phyloP scores from a whole-genome alignment of 2,329 filamentous ascomycete species.

The Penicillium sp. region DNA sequence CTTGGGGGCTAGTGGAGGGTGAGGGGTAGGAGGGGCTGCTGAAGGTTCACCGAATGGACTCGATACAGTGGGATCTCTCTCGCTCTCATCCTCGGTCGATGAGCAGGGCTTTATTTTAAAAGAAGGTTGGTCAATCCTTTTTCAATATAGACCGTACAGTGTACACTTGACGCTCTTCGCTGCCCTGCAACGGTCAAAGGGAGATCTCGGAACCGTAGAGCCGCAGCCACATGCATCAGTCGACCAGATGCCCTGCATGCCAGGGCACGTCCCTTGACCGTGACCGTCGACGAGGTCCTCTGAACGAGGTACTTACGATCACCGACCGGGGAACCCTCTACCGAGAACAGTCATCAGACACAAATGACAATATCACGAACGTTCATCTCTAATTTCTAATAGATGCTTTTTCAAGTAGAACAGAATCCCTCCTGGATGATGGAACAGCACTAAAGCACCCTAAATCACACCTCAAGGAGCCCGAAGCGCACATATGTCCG shows the following conservation, averaged over 20 bases:
- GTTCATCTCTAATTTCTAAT: constrained; percentile 27
- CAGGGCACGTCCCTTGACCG: neutral
- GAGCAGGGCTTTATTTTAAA: too few species aligned
- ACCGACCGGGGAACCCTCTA: too few species aligned
- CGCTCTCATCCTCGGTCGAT: too few species aligned
- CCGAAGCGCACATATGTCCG: constrained; percentile 28
- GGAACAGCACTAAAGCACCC: constrained; percentile 17
- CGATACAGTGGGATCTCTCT: too few species aligned
- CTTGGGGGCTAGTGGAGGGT: neutral
- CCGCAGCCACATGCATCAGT: neutral
- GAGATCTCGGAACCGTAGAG: neutral
- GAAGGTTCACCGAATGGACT: too few species aligned
- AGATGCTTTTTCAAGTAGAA: constrained; percentile 28
- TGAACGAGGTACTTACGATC: too few species aligned
- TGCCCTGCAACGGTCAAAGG: neutral
- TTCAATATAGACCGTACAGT: too few species aligned
- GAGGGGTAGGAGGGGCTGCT: neutral
- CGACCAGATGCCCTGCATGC: neutral
- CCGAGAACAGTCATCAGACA: neutral
- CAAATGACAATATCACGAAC: neutral
- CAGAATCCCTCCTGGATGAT: constrained; percentile 14
- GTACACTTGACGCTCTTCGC: too few species aligned
- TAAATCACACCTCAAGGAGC: constrained; percentile 27
- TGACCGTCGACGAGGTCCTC: too few species aligned
- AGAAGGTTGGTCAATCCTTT: too few species aligned